These are phyloP conservation scores for Cordyceps militaris DNA, from an alignment of 2,329 filamentous ascomycete genomes.

Conservation along the genomic window DNA sequence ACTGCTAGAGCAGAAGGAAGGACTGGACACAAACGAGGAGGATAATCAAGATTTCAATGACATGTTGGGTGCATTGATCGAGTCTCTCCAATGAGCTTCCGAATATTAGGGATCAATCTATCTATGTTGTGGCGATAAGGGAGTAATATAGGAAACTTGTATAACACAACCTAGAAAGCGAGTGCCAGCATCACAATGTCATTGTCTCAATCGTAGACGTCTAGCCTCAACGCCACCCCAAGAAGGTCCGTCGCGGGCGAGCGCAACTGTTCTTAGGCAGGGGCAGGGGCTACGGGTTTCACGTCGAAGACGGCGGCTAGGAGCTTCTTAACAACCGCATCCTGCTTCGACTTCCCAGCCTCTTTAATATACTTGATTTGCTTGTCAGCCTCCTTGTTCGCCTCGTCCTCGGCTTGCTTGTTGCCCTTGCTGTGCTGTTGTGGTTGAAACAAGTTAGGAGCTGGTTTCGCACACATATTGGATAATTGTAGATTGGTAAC, in stretches of 20 bases:
- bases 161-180: conserved; percentile 3
- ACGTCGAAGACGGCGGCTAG: conserved; percentile 80
- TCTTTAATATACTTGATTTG: conserved; percentile 74
- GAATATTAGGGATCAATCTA: not conserved
- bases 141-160: conserved; percentile 5
- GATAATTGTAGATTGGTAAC: conserved; percentile 10
- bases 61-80: conserved; percentile 47
- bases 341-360: conserved; percentile 72
- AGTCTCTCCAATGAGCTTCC: conserved; percentile 34
- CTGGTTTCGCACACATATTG: not conserved
- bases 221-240: not conserved
- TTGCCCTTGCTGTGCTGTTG: conserved; percentile 85
- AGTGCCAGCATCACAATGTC: not conserved
- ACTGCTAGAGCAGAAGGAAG: conserved; percentile 53
- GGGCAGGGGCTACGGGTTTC: conserved; percentile 53
- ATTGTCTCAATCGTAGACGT: not conserved
- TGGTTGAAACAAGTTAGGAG: not conserved
- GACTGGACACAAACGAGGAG: conserved; percentile 48
- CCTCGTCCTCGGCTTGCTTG: conserved; percentile 66
- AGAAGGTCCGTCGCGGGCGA: not conserved
- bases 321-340: conserved; percentile 74
- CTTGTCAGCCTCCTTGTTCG: conserved; percentile 73
- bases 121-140: not conserved
- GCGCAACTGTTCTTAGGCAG: conserved; percentile 13
- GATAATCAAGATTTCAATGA: conserved; percentile 51